These are phyloP conservation scores for Abortiporus biennis DNA, from an alignment of 1,284 basidiomycete genomes.

Conservation along the genomic window DNA sequence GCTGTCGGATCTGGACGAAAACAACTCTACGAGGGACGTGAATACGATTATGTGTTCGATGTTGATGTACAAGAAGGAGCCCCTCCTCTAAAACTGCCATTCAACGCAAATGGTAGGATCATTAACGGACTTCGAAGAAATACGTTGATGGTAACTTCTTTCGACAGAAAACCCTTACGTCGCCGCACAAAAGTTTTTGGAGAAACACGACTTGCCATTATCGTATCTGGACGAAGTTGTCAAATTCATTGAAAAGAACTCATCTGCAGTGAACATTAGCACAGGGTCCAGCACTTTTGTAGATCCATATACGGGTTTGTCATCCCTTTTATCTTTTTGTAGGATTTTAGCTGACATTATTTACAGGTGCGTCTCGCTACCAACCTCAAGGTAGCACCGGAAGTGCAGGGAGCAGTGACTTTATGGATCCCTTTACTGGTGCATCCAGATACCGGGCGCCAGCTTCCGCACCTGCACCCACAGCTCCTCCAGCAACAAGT, in stretches of 20 bases:
- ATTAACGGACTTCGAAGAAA: conserved; percentile 1
- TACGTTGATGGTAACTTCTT: conserved; percentile 6
- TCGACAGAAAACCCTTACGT: conserved; percentile 82
- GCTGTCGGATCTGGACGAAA: conserved; percentile 85
- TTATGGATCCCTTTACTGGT: conserved; percentile 33
- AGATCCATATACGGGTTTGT: conserved; percentile 87
- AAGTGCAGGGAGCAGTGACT: conserved; percentile 21
- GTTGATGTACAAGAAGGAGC: conserved; percentile 93
- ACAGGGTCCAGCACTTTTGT: conserved; percentile 52
- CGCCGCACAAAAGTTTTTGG: conserved; percentile 88
- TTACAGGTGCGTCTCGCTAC: conserved; percentile 55
- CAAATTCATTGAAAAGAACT: conserved; percentile 91
- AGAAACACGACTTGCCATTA: conserved; percentile 78
- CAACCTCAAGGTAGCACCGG: conserved; percentile 31
- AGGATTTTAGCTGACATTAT: no score
- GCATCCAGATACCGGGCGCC: conserved; percentile 29
- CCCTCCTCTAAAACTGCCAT: conserved; percentile 92
- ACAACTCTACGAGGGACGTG: conserved; percentile 85
- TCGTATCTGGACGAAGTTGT: conserved; percentile 90
- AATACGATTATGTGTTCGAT: conserved; percentile 99
- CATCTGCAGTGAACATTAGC: conserved; percentile 70
- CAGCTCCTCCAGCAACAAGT: conserved; percentile 15
- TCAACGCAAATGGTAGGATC: conserved; percentile 75
- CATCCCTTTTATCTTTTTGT: background rate
- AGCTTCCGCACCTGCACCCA: conserved; percentile 16